phyloP scores from a whole-genome alignment of 2,329 filamentous ascomycete genomes.

The Fusarium pseudonygamai region DNA sequence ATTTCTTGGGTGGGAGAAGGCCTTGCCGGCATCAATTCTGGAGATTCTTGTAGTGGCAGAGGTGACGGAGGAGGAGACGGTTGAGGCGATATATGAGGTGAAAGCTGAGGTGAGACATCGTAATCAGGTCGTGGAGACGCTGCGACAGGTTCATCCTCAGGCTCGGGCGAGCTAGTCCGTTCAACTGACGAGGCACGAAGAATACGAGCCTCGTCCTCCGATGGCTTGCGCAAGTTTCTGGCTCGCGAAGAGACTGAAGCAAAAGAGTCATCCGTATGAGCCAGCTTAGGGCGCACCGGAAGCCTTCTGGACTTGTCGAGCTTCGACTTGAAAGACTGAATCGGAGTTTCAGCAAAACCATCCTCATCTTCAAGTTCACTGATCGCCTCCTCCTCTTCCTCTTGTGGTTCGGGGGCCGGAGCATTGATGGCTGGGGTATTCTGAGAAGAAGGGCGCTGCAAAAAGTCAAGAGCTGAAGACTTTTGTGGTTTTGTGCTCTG shows the following conservation, averaged over 20 bases:
- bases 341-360: slow-evolving; percentile 27
- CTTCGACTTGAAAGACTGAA: slow-evolving; percentile 41
- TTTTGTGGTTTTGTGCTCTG: slow-evolving; percentile 37
- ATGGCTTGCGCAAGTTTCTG: slow-evolving; percentile 32
- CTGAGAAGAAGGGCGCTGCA: slow-evolving; percentile 24
- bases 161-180: slow-evolving; percentile 30
- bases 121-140: slow-evolving; percentile 26
- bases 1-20: slow-evolving; percentile 54
- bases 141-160: slow-evolving; percentile 27
- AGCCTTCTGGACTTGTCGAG: slow-evolving; percentile 28
- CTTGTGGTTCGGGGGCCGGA: slow-evolving; percentile 1
- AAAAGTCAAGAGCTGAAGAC: slow-evolving; percentile 32
- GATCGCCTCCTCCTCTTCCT: slow-evolving; percentile 48
- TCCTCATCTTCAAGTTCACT: slow-evolving; percentile 63
- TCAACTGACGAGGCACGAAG: slow-evolving; percentile 32
- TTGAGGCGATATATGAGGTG: slow-evolving; percentile 13
- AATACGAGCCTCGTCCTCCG: slow-evolving; percentile 31
- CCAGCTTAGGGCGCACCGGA: slow-evolving; percentile 44
- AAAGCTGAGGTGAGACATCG: slow-evolving; percentile 7
- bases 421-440: neutral
- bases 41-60: slow-evolving; percentile 13
- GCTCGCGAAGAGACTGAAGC: slow-evolving; percentile 27
- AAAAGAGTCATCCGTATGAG: slow-evolving; percentile 37
- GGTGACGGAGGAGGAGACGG: slow-evolving; percentile 1
- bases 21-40: slow-evolving; percentile 15